Evolutionary conservation across 2,329 filamentous ascomycete genomes (phyloP), one percentile per base, ranked within the genome.

Genomic region (Hypoxylon sp.): DNA sequence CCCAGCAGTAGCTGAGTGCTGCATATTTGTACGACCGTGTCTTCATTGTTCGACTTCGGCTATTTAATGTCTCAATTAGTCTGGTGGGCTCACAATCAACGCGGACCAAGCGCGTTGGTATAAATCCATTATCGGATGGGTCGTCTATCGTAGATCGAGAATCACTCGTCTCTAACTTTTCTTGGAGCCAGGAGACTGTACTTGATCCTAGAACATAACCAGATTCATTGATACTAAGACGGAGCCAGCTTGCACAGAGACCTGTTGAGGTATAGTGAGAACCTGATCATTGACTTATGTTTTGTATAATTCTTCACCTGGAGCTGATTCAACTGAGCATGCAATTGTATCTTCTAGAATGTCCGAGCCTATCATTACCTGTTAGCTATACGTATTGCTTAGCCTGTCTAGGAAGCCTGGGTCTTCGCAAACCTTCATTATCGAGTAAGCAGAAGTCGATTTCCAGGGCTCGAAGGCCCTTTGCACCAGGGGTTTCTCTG

Each of bases 1-100:
- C 49, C 61, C 61, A 64, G 23, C 61, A 64, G 41, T 64, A 64
- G 41, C 55, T 64, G 11, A 60, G 36, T 13, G 61, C 55, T 9
- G 52, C 53, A 50, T 63, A 63, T 14, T 21, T 34, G 2, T 21
- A 19, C 7, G 23, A 7, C 21, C 19, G 9, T 10, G 4, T 14
- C 5, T n/a, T n/a, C 11, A 10, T 10, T 41, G 21, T 30, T 45
- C 9, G 17, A 9, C 32, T 17, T 23, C 21, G n/a, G 9, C n/a
- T 11, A 32, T 32, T 21, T 14, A 1, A 19, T 11, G 61, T 53
- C 25, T 59, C 52, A 25, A 64, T 14, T 1, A 64, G 30, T 17
- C 41, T 41, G 36, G 38, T 36, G 2, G 53, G 36, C 14, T 52
- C 17, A 30, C 53, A 53, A 25, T 59, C 36, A 43, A 58, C 41